phyloP scores from a whole-genome alignment of 305 asterid species.

The Fraxinus platypoda region DNA sequence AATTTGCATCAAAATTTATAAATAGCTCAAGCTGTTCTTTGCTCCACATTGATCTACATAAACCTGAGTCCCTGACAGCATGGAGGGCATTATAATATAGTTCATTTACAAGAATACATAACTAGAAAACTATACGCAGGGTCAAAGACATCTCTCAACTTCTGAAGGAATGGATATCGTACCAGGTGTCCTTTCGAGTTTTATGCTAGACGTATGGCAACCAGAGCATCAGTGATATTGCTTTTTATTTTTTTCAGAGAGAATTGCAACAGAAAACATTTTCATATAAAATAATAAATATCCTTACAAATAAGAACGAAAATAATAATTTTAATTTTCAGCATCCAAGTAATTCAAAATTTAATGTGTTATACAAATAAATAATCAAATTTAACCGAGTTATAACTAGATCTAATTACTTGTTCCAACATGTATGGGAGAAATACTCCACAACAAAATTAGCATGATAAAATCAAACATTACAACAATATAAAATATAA shows the following conservation, averaged over 20 bases:
- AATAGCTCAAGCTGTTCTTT: neutral
- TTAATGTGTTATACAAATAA: neutral
- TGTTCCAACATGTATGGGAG: neutral
- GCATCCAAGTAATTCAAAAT: neutral
- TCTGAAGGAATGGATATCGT: neutral
- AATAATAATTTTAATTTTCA: neutral
- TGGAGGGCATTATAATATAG: neutral
- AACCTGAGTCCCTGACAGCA: neutral
- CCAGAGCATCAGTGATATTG: neutral
- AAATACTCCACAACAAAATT: neutral
- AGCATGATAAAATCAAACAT: slow-evolving; percentile 14
- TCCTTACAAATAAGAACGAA: neutral
- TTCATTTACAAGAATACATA: neutral
- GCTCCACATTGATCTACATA: neutral
- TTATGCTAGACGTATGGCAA: neutral
- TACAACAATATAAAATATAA: slow-evolving; percentile 4
- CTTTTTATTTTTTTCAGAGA: neutral
- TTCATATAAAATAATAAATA: neutral
- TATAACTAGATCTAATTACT: neutral
- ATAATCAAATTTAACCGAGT: neutral
- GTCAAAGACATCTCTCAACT: neutral
- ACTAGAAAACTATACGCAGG: neutral
- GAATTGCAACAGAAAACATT: neutral
- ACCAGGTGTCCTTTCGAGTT: neutral
- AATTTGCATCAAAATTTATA: neutral